Percentiles rank a stretch among this genome's conserved stretches.
Evolutionary conservation across 768 basidiomycete genomes (phyloP).

Genomic region (Amyloporia xantha): DNA sequence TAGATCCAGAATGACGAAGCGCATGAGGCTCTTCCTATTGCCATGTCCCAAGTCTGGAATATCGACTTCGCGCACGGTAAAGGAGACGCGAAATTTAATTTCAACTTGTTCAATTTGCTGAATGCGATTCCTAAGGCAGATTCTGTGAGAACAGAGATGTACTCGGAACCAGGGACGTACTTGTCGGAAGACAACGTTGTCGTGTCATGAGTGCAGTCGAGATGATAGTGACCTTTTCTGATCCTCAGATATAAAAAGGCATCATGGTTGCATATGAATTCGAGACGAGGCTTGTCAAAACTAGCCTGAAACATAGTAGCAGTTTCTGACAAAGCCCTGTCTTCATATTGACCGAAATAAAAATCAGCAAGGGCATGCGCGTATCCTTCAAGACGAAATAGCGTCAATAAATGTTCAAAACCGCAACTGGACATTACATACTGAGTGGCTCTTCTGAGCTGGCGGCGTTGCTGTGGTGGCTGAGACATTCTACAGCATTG

Average conservation of each 20-base stretch:
- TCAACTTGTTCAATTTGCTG: background rate
- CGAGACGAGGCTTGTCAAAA: constrained; percentile 17
- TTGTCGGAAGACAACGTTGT: background rate
- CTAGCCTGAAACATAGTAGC: constrained; percentile 14
- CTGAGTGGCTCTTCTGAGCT: constrained; percentile 9
- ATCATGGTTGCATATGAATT: constrained; percentile 27
- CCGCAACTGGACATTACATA: constrained; percentile 4
- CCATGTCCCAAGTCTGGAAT: constrained; percentile 10
- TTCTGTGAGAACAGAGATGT: too few relatives aligned
- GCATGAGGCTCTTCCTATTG: constrained; percentile 7
- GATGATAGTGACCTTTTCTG: constrained; percentile 19
- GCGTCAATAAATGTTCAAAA: too few relatives aligned
- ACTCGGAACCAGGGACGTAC: too few relatives aligned
- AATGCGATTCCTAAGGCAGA: constrained; percentile 2
- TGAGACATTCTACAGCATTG: constrained; percentile 12
- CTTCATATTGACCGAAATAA: constrained; percentile 10
- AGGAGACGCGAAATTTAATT: constrained; percentile 17
- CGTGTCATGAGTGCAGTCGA: constrained; percentile 5
- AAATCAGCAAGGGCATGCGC: constrained; percentile 12
- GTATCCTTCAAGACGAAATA: constrained; percentile 4
- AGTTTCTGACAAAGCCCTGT: background rate
- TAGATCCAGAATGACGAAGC: constrained; percentile 12
- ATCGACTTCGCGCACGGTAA: constrained; percentile 9
- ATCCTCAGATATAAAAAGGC: constrained; percentile 19
- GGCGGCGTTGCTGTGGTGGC: constrained; percentile 6